Evolutionary conservation across 768 basidiomycete species (phyloP).

Genomic region (Lanmaoa pseudosensibilis): DNA sequence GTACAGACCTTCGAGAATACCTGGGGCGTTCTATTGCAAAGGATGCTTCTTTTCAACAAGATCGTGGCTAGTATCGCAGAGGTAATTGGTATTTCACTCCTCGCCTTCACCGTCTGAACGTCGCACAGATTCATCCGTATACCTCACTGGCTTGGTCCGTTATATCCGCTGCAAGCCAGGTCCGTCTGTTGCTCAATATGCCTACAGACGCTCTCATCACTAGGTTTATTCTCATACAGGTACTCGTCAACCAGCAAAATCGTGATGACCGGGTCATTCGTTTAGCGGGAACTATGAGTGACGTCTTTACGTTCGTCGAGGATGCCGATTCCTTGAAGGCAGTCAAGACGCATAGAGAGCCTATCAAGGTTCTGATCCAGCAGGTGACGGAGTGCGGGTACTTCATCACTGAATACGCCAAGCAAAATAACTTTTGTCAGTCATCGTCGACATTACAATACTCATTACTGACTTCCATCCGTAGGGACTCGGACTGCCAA

Average conservation of each 20-base stretch:
- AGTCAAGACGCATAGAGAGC: slow-evolving; percentile 6
- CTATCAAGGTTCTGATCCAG: slow-evolving; percentile 13
- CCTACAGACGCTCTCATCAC: background rate
- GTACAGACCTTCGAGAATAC: slow-evolving; percentile 20
- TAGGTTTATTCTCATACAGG: background rate
- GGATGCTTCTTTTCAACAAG: slow-evolving; percentile 14
- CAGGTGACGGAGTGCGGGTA: slow-evolving; percentile 27
- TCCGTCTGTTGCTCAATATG: background rate
- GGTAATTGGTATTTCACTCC: background rate
- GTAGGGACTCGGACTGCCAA: slow-evolving; percentile 17
- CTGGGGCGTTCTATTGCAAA: slow-evolving; percentile 14
- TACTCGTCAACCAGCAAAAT: slow-evolving; percentile 19
- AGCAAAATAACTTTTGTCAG: slow-evolving; percentile 18
- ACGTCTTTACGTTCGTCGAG: slow-evolving; percentile 14
- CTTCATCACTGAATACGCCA: slow-evolving; percentile 24
- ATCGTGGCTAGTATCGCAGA: slow-evolving; percentile 11
- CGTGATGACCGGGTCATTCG: slow-evolving; percentile 18
- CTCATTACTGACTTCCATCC: background rate
- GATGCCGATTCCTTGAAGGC: slow-evolving; percentile 8
- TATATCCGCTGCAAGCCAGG: slow-evolving; percentile 22
- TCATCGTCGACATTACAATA: background rate
- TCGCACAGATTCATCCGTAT: slow-evolving; percentile 19
- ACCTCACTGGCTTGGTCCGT: slow-evolving; percentile 23
- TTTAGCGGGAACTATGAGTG: slow-evolving; percentile 18
- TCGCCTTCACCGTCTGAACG: background rate